Evolutionary conservation across 306 rosid genomes (phyloP), one percentile per base, ranked within the genome.

Genomic region (Lathyrus sativus): DNA sequence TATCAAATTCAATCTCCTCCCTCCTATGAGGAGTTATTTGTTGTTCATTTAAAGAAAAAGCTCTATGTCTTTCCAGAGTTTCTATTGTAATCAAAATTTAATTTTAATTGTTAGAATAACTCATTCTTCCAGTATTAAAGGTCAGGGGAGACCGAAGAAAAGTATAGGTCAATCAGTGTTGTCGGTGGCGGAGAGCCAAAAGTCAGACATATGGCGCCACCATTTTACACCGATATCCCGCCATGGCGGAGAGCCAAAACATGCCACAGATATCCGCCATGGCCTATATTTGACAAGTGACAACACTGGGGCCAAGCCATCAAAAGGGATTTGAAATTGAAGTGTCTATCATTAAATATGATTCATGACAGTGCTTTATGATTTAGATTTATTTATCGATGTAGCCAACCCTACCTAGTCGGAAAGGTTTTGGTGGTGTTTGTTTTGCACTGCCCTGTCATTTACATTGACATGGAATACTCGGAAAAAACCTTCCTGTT

Each of bases 401-500:
- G 35, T 62, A 41, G 19, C 51, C 68, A 41, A 19, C 19, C 38
- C 68, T 11, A 22, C 35, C 19, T 41, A 17, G 48, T 37, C 4
- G 6, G 15, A 61, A 37, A 61, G 29, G 46, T 35, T 60, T n/a
- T 33, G 42, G 42, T 14, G 7, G 65, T 33, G 43, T 10, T 60
- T 71, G 58, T 42, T 42, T 48, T 62, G 60, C 63, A 35, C 49
- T 45, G 42, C 53, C 35, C 66, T 67, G 24, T 65, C 54, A 28
- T 68, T 71, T 22, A 13, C 57, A 41, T 19, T 77, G 33, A 31
- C 43, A 28, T 31, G 18, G 67, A 22, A 49, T 74, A 58, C 65
- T 69, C 11, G 22, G 22, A 64, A 45, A 68, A 45, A 65, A 56
- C 54, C 7, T 59, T 33, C 72, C 19, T 61, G 18, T 31, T 22